Base-by-base conservation (phyloP, 495 filamentous ascomycete genomes). In the Podospora comata region DNA sequence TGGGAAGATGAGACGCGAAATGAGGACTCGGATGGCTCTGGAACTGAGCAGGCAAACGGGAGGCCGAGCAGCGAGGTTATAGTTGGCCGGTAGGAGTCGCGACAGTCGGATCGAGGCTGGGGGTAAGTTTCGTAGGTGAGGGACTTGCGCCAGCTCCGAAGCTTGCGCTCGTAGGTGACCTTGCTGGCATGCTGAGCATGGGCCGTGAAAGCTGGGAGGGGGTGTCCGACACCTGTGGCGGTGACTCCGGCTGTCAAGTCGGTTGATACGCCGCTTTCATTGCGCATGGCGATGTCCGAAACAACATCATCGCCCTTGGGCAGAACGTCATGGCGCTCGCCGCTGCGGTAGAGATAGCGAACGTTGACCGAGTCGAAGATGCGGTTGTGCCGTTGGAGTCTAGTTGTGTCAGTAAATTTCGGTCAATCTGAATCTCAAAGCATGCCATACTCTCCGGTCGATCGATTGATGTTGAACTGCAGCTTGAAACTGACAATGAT, bases 301-400 rank as follows among this genome's bases (percentile, higher is more conserved):
- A 65, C 57, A 0, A 74, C 27, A 20, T 59, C 13, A 34, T 74
- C 72, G 4, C 69, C 69, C 19, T 71, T 71, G 59, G 69, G 69
- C 1, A 71, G 59, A 4, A 74, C 39, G 20, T 69, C 67, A 20
- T 71, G 72, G 34, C 65, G 54, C 60, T 74, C 72, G 1, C 72
- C 72, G 58, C 67, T 69, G 23, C 69, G 67, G 48, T 71, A 74
- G 34, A 74, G 67, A 27, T 74, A 74, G 9, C 67, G 72, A 3
- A 71, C 62, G 53, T 63, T 66, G 65, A 74, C 55, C 3, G 72
- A 74, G 65, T 74, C 72, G 53, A 74, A 74, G 1, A 74, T 69
- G 4, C 72, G 61, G 64, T 71, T 71, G 56, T 74, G 67, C 61
- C 67, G 39, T 32, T 68, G 56, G 13, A 69, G 61, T 15, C 69